Percentiles rank a stretch among this genome's conserved stretches.
Conservation (phyloP, 805 yeast species). For the Priceomyces carsonii region DNA sequence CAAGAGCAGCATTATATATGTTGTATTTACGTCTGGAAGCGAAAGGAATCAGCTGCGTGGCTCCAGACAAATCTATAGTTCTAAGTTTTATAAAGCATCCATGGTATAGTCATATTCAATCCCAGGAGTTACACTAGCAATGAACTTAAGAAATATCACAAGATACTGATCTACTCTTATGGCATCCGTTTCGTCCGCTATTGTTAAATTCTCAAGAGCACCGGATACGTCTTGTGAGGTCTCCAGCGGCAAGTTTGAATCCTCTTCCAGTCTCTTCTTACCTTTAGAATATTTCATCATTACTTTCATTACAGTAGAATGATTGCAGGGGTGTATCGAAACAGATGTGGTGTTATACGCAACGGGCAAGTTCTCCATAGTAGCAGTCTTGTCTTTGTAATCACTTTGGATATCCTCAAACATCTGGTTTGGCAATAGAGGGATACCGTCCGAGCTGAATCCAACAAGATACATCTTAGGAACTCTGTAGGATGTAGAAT, state of each 20-base stretch:
- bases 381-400: conserved; percentile 93
- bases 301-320: conserved; percentile 91
- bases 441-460: conserved; percentile 78
- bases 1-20: too few relatives aligned
- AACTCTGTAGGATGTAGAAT: conserved; percentile 92
- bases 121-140: conserved; percentile 96
- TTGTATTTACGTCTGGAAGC: neutral
- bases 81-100: conserved; percentile 67
- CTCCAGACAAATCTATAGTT: neutral
- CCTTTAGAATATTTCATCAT: conserved; percentile 70
- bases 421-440: conserved; percentile 86
- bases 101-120: conserved; percentile 98
- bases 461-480: conserved; percentile 95
- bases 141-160: conserved; percentile 86
- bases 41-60: conserved; percentile 2
- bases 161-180: conserved; percentile 90
- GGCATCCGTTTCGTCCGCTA: conserved; percentile 40
- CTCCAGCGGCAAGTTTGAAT: conserved; percentile 7
- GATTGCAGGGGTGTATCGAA: conserved; percentile 95
- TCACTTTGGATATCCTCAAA: conserved; percentile 92
- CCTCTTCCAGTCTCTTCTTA: conserved; percentile 13
- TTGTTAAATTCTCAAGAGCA: conserved; percentile 49
- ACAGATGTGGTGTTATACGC: conserved; percentile 72
- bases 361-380: conserved; percentile 91
- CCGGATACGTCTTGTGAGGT: conserved; percentile 26